Percentiles rank a stretch among this genome's conserved stretches.
Evolutionary conservation across 768 basidiomycete species (phyloP).

Genomic region (Macrolepiota fuliginosa): DNA sequence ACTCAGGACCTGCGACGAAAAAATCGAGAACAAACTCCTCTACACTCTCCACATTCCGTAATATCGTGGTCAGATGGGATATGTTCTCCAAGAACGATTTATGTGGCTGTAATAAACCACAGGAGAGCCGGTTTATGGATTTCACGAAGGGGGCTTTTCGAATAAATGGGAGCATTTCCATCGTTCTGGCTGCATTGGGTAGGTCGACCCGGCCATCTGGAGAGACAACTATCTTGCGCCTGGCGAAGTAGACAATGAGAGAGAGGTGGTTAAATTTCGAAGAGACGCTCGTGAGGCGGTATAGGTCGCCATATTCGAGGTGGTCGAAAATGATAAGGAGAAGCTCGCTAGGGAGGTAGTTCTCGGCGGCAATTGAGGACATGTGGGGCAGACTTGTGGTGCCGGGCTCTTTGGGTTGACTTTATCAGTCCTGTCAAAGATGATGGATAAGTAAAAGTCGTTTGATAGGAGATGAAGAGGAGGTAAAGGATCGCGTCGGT

Average conservation of each 20-base stretch:
- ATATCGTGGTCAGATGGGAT: background rate
- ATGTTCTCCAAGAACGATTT: slow-evolving; percentile 5
- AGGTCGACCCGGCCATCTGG: slow-evolving; percentile 12
- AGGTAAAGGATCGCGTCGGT: background rate
- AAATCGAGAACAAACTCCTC: slow-evolving; percentile 9
- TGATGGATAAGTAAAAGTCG: background rate
- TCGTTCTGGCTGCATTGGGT: background rate
- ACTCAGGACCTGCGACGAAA: slow-evolving; percentile 5
- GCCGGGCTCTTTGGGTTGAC: background rate
- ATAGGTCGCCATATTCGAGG: slow-evolving; percentile 18
- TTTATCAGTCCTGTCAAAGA: background rate
- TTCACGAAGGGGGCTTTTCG: slow-evolving; percentile 14
- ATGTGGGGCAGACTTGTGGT: background rate
- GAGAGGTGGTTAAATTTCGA: slow-evolving; percentile 20
- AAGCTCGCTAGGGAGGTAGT: slow-evolving; percentile 22
- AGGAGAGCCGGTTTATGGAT: slow-evolving; percentile 10
- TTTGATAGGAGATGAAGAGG: background rate
- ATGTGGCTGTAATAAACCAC: slow-evolving; percentile 9
- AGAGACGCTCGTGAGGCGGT: slow-evolving; percentile 16
- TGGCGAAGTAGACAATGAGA: slow-evolving; percentile 20
- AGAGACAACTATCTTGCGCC: slow-evolving; percentile 15
- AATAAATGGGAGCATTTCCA: slow-evolving; percentile 12
- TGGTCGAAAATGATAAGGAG: slow-evolving; percentile 19
- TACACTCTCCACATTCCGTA: background rate
- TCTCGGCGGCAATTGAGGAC: background rate